A percentile compares a stretch with the other conserved stretches of the same genome.
Conservation (phyloP, 768 basidiomycete species). For the Filobasidium wieringae region DNA sequence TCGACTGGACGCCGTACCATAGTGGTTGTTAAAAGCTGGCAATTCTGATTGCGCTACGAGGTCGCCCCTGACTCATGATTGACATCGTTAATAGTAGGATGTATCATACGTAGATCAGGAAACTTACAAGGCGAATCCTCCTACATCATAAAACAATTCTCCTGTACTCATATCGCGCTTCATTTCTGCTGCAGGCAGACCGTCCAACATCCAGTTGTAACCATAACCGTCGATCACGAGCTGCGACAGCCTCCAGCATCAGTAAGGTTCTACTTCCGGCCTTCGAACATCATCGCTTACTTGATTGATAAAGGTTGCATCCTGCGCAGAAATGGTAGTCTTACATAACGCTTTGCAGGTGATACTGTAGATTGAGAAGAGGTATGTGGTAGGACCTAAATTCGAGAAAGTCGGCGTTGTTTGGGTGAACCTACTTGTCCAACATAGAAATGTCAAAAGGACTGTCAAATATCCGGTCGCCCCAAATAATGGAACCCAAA, state of each 20-base stretch:
- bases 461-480: constrained; percentile 84
- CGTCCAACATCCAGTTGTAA: constrained; percentile 88
- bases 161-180: constrained; percentile 64
- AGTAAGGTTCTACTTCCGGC: not conserved
- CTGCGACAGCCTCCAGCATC: not conserved
- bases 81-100: too few species aligned
- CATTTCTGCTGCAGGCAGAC: constrained; percentile 87
- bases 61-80: constrained; percentile 42
- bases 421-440: constrained; percentile 44
- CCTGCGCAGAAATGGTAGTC: constrained; percentile 51
- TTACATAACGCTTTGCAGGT: constrained; percentile 69
- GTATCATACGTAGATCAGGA: too few species aligned
- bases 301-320: constrained; percentile 80
- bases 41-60: constrained; percentile 49
- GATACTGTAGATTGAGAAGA: constrained; percentile 7
- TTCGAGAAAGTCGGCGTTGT: not conserved
- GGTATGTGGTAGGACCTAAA: too few species aligned
- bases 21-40: constrained; percentile 83
- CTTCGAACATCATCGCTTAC: not conserved
- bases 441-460: constrained; percentile 85
- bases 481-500: constrained; percentile 87
- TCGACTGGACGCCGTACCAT: constrained; percentile 43
- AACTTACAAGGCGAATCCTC: constrained; percentile 70
- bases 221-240: constrained; percentile 86
- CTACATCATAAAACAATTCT: constrained; percentile 81